Evolutionary conservation across 257 asterid genomes (phyloP), one percentile per base, ranked within the genome.

Genomic region (Prunella vulgaris): DNA sequence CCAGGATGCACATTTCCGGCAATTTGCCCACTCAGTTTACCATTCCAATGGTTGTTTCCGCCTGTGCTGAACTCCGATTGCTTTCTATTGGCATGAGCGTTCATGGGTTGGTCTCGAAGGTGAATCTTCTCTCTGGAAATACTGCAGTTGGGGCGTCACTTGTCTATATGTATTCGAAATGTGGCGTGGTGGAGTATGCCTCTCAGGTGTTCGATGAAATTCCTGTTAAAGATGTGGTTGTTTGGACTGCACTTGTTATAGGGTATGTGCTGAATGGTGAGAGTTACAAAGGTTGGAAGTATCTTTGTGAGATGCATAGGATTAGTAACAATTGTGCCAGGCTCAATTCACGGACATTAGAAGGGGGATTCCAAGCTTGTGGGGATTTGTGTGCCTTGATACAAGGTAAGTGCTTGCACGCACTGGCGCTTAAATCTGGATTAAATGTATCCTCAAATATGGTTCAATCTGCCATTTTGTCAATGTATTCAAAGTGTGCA

Each of bases 281-380:
- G 81, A 80, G 81, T 58, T 83, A 76, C 76, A 87, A 79, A 72
- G 90, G 86, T 24, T 77, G 87, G 81, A 74, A 75, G 76, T 71
- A 81, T 77, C 76, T 91, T 71, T 72, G 80, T 61, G 77, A 87
- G 83, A 85, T 92, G 97, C 90, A 79, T 66, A 46, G 77, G 62
- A 61, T 42, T 46, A 88, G 87, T 15, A 86, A 78, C 20, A 62
- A 70, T 75, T 72, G 57, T 60, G 87, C 68, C 81, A 84, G 78
- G 83, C 93, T 81, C 22, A 89, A 87, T 85, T 78, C 27, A 24
- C 80, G 95, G 69, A 87, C 96, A 1, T 63, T 91, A 32, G 95
- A 84, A 77, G 97, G 96, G 24, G 95, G 93, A 10, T 84, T 91
- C 32, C 95, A 87, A 79, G 95, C 97, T 62, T 92, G 95, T 80